Base-by-base conservation (phyloP, 1,284 basidiomycete genomes). In the Termitomyces sp. region DNA sequence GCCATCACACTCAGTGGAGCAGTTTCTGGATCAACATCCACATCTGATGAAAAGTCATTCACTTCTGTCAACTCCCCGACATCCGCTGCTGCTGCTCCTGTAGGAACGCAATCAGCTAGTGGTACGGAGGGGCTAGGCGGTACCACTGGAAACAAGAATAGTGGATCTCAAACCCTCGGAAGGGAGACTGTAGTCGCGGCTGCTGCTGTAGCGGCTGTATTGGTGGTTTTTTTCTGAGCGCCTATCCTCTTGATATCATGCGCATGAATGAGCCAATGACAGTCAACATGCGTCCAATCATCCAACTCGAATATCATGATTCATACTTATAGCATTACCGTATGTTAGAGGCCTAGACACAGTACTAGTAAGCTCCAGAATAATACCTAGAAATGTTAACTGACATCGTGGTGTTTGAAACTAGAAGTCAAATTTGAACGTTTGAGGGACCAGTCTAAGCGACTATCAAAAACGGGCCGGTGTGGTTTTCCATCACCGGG, bases 1-100 rank as follows among this genome's bases (percentile, higher is more conserved):
- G 52, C 46, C 5, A 58, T 56, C 3, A 60, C 60, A 4, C 34
- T 60, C 12, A 45, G 52, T 6, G 60, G 60, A 10, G 55, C 30
- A 19, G 30, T 50, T 5, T 48, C 51, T 4, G 42, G 17, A 48
- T 21, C 46, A 21, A 56, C 54, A 1, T 50, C 55, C 9, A 44
- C 49, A 5, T 28, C 31, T 2, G 24, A 26, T 21, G 50, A 31
- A 38, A 50, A 50, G 17, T 19, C 48, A 13, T 15, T 40, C 17
- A 43, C 47, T n/a, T 50, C 57, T 40, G 50, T 24, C 10, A 31
- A 28, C n/a, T 26, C 26, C 13, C 21, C 28, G 12, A 19, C 21
- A 5, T 24, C 19, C 8, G 1, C 1, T 13, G 15, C 39, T 33
- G 15, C 36, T 12, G 5, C 13, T 39, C 26, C 38, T 51, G 5